Conservation (phyloP, 495 filamentous ascomycete genomes). For the Penicillium paradoxum region DNA sequence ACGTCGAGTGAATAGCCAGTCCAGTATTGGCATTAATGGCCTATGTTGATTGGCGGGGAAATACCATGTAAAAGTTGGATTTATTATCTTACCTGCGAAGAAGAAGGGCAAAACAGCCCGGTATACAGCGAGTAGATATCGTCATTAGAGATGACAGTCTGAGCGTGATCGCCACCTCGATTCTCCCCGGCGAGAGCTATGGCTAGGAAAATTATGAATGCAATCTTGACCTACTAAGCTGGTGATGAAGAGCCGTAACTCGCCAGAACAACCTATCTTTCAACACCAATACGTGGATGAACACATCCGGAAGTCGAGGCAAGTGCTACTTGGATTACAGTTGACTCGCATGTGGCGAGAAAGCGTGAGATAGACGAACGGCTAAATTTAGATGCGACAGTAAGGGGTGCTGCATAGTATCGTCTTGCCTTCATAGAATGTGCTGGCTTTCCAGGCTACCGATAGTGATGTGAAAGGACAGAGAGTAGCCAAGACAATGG, state of each 20-base stretch:
- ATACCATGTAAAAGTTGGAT: too few species aligned
- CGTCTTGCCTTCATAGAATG: neutral
- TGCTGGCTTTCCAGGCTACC: neutral
- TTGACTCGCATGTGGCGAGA: slow-evolving; percentile 60
- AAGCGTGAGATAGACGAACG: slow-evolving; percentile 59
- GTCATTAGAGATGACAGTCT: too few species aligned
- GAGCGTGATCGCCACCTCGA: slow-evolving; percentile 12
- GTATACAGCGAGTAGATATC: too few species aligned
- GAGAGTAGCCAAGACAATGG: slow-evolving; percentile 71
- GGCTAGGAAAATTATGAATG: too few species aligned
- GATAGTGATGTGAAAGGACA: slow-evolving; percentile 36
- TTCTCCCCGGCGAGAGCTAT: slow-evolving; percentile 26
- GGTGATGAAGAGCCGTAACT: slow-evolving; percentile 53
- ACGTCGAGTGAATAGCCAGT: neutral
- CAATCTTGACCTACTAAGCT: slow-evolving; percentile 60
- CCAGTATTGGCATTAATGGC: neutral
- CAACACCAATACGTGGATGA: slow-evolving; percentile 87
- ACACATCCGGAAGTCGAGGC: slow-evolving; percentile 76
- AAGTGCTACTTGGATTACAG: slow-evolving; percentile 65
- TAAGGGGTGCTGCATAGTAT: too few species aligned
- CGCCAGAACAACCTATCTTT: slow-evolving; percentile 69
- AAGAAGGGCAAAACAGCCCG: too few species aligned
- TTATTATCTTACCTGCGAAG: too few species aligned
- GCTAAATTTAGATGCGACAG: slow-evolving; percentile 49
- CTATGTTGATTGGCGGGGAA: neutral